These are phyloP conservation scores for Candida railenensis DNA, from an alignment of 805 yeast species.

Conservation along the genomic window DNA sequence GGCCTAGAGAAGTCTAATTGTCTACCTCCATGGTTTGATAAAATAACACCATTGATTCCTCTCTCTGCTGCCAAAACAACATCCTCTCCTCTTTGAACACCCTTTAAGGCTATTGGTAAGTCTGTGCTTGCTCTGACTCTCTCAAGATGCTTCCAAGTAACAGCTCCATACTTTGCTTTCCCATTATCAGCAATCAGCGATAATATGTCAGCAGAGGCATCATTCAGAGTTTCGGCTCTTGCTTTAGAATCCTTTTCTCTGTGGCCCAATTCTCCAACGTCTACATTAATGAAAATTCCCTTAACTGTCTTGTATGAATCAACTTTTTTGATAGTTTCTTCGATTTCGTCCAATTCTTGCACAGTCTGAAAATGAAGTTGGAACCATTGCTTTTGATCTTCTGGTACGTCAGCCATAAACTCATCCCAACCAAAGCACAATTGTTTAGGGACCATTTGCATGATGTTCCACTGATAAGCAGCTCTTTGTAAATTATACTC, in stretches of 20 bases:
- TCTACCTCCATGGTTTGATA: conserved; percentile 89
- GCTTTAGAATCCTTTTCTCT: conserved; percentile 45
- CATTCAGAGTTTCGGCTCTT: conserved; percentile 27
- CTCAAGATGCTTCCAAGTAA: conserved; percentile 27
- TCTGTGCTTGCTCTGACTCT: conserved; percentile 29
- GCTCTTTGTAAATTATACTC: conserved; percentile 42
- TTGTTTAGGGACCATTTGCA: conserved; percentile 49
- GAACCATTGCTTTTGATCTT: conserved; percentile 42
- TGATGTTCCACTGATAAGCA: conserved; percentile 36
- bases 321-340: conserved; percentile 16
- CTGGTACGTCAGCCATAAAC: conserved; percentile 31
- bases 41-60: conserved; percentile 75
- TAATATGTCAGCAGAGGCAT: background rate
- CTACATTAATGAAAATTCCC: conserved; percentile 55
- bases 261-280: conserved; percentile 53
- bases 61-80: conserved; percentile 68
- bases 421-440: conserved; percentile 43
- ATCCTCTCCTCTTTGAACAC: conserved; percentile 83
- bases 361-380: conserved; percentile 35
- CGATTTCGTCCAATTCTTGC: conserved; percentile 32
- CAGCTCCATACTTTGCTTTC: background rate
- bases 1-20: conserved; percentile 84
- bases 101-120: conserved; percentile 59
- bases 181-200: conserved; percentile 1
- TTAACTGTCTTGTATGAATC: conserved; percentile 40